A percentile compares a stretch with the other conserved stretches of the same genome.
These are phyloP conservation scores for Apiospora marii DNA, from an alignment of 2,329 filamentous ascomycete genomes.

Conservation along the genomic window DNA sequence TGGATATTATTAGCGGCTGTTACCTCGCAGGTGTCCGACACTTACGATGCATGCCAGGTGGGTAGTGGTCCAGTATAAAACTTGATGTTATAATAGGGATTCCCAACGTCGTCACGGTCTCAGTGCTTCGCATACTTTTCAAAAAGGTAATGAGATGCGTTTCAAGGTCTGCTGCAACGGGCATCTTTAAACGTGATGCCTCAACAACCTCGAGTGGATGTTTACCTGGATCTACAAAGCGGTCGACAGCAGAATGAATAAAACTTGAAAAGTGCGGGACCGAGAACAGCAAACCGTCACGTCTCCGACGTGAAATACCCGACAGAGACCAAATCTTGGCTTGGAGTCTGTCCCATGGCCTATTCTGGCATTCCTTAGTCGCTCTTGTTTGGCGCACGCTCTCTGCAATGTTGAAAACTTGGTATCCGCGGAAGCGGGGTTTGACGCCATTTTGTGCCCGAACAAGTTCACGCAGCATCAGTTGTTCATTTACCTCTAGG, in stretches of 20 bases:
- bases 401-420: conserved; percentile 6
- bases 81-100: neutral
- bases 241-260: conserved; percentile 19
- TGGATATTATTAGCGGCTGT: conserved; percentile 10
- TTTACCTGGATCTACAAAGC: neutral
- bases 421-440: conserved; percentile 9
- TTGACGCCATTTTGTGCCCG: neutral
- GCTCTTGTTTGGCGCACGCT: conserved; percentile 15
- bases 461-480: conserved; percentile 8
- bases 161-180: neutral
- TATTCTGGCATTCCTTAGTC: neutral
- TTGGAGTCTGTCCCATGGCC: conserved; percentile 14
- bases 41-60: neutral
- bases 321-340: conserved; percentile 17
- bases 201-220: neutral
- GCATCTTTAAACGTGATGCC: neutral
- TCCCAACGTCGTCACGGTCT: neutral
- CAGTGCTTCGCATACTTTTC: neutral
- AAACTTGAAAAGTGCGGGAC: conserved; percentile 21
- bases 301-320: conserved; percentile 7
- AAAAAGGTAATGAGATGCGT: neutral
- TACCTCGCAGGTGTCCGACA: neutral
- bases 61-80: neutral
- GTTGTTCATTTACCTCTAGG: neutral
- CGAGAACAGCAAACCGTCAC: conserved; percentile 21